Conservation (phyloP, 2,329 filamentous ascomycete genomes). For the Hortaea werneckii region DNA sequence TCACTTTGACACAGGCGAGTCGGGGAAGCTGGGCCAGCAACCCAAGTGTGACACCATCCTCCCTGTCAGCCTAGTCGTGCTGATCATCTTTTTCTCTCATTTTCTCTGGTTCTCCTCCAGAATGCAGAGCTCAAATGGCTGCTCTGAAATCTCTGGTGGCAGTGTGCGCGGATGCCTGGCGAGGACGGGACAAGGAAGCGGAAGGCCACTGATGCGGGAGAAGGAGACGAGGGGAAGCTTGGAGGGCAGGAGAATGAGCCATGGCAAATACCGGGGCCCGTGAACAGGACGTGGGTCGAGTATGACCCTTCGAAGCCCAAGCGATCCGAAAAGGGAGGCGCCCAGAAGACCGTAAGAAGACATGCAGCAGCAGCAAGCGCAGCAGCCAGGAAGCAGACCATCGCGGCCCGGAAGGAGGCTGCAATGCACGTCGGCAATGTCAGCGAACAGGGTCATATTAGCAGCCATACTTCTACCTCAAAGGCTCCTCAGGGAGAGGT, state of each 20-base stretch:
- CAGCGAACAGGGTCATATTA: not conserved
- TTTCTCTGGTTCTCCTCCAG: too few species aligned
- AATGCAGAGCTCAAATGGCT: too few species aligned
- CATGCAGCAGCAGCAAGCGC: conserved; percentile 10
- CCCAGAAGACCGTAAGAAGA: not conserved
- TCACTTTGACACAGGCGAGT: too few species aligned
- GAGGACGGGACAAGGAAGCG: not conserved
- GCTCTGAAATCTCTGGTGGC: too few species aligned
- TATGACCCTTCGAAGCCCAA: not conserved
- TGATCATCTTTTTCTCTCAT: too few species aligned
- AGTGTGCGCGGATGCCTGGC: not conserved
- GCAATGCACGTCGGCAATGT: not conserved
- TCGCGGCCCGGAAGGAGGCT: conserved; percentile 8
- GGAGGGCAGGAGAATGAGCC: not conserved
- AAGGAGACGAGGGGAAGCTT: not conserved
- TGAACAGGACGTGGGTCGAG: not conserved
- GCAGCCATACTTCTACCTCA: not conserved
- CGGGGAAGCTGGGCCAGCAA: too few species aligned
- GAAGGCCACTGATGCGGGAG: not conserved
- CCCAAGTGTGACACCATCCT: too few species aligned
- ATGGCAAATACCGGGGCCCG: not conserved
- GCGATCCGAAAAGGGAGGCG: not conserved
- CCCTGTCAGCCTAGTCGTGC: too few species aligned
- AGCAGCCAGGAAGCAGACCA: conserved; percentile 11
- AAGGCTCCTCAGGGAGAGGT: not conserved